Evolutionary conservation across 495 filamentous ascomycete genomes (phyloP).

Genomic region (Tuber magnatum): DNA sequence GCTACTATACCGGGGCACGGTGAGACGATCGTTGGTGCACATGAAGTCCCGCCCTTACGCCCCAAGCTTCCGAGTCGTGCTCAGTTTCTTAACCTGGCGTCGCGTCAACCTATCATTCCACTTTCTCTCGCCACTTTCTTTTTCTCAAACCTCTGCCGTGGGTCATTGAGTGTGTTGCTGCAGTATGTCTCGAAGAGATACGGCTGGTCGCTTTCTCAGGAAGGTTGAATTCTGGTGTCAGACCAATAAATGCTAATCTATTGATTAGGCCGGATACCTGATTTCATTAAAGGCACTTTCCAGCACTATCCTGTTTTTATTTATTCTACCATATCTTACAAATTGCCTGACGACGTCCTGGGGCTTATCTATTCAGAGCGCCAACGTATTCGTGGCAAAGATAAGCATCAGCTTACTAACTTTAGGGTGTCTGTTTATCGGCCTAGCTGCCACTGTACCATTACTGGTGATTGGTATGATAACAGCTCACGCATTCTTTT

Average conservation of each 20-base stretch:
- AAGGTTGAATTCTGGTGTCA: background rate
- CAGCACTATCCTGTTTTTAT: slow-evolving; percentile 3
- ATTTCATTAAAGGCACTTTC: slow-evolving; percentile 11
- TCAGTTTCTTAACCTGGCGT: background rate
- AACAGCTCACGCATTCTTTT: background rate
- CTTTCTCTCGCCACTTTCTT: slow-evolving; percentile 9
- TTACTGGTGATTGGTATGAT: slow-evolving; percentile 11
- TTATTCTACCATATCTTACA: slow-evolving; percentile 9
- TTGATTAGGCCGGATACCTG: slow-evolving; percentile 9
- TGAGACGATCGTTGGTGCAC: background rate
- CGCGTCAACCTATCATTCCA: slow-evolving; percentile 4
- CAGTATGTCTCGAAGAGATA: slow-evolving; percentile 4
- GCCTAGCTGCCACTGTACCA: slow-evolving; percentile 14
- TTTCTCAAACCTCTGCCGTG: background rate
- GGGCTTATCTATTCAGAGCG: background rate
- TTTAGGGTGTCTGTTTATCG: background rate
- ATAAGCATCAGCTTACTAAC: background rate
- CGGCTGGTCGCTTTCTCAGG: slow-evolving; percentile 8
- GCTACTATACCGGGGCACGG: background rate
- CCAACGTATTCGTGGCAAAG: slow-evolving; percentile 10
- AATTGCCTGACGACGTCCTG: slow-evolving; percentile 2
- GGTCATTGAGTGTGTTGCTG: slow-evolving; percentile 3
- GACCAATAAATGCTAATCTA: background rate
- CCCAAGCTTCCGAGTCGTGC: background rate
- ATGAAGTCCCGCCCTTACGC: background rate